Base-by-base conservation (phyloP, 140 eudicot genomes). In the Bidens hawaiensis region DNA sequence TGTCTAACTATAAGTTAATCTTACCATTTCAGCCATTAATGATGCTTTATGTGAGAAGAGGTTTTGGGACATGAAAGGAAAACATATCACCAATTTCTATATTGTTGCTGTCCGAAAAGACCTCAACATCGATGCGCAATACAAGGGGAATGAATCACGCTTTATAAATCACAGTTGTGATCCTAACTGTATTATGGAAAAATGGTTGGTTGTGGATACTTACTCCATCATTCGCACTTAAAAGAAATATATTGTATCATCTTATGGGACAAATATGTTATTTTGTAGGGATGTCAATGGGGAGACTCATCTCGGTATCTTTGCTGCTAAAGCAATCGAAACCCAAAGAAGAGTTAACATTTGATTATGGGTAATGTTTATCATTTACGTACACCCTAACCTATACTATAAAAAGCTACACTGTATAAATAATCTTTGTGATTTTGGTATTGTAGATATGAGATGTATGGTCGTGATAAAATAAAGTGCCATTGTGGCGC, bases 121-220 rank as follows among this genome's bases (percentile, higher is more conserved):
- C 64, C 80, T 89, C 68, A 87, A 74, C 11, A 89, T 89, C 24
- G 97, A 89, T 74, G 90, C 95, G 30, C 80, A 83, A 27, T 75
- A 75, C 74, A 89, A 82, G 77, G 97, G 97, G 27, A 89, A 89
- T 27, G 22, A 64, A 46, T 85, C 97, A 3, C 82, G 97, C 31
- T 85, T 85, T 79, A 64, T 89, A 55, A 89, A 89, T 63, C 97
- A 89, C 56, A 85, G 90, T 55, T 88, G 96, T 56, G 86, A 87
- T 66, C 96, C 96, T n/a, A 88, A 88, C 58, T 89, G 97, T 65
- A 75, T 70, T 61, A 59, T 89, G 54, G 91, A 89, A 57, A 80
- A 82, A 72, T 85, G 97, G 96, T 85, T 51, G 80, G 90, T 79
- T 16, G 38, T 24, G 41, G 49, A 60, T 41, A 41, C 41, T 22